These are phyloP conservation scores for Cercospora sp. DNA, from an alignment of 2,329 filamentous ascomycete genomes.

Conservation along the genomic window DNA sequence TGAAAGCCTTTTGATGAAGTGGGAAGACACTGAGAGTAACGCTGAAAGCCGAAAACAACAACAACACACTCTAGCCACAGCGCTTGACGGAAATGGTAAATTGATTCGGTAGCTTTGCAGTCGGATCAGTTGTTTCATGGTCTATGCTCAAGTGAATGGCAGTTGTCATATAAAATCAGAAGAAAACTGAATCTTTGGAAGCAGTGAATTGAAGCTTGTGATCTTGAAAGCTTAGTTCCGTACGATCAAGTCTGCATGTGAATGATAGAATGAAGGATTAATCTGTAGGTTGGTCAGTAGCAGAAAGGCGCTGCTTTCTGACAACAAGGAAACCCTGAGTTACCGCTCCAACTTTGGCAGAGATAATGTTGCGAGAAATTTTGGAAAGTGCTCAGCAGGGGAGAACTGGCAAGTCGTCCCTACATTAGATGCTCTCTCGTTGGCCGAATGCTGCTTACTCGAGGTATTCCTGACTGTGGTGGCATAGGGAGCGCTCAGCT, in stretches of 20 bases:
- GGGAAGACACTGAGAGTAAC: too few relatives aligned
- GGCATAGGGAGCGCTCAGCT: neutral
- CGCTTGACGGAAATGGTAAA: neutral
- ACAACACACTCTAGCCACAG: neutral
- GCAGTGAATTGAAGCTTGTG: neutral
- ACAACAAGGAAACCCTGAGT: neutral
- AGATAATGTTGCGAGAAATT: neutral
- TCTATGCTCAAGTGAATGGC: neutral
- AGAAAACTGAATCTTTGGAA: neutral
- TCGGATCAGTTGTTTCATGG: neutral
- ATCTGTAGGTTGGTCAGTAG: neutral
- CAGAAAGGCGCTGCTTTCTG: neutral
- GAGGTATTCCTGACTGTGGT: neutral
- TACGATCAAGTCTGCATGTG: neutral
- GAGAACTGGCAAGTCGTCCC: neutral
- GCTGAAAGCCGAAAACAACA: too few relatives aligned
- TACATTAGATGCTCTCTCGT: neutral
- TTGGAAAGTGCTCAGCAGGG: neutral
- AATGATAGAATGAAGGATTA: rapidly evolving
- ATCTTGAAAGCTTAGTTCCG: neutral
- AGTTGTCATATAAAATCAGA: neutral
- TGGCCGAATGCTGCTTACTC: neutral
- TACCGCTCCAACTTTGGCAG: neutral
- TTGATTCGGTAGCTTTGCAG: neutral
- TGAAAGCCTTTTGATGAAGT: too few relatives aligned